phyloP scores from a whole-genome alignment of 225 moss, liverwort and hornwort species.

The Thuidium tamariscinum region DNA sequence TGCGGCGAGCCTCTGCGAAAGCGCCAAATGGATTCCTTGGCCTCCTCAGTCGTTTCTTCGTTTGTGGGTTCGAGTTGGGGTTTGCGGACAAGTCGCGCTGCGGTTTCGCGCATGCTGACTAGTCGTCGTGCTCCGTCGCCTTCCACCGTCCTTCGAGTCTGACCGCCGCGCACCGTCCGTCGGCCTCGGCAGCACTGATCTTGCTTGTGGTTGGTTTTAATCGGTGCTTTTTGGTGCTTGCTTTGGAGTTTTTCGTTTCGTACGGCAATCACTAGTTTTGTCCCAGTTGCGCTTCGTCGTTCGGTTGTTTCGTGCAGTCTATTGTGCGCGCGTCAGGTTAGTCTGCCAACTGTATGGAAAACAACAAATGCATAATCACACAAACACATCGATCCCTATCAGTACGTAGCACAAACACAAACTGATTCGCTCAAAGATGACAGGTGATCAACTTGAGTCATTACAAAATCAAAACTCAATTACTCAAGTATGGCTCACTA shows the following conservation, averaged over 20 bases:
- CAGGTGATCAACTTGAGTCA: too few species aligned
- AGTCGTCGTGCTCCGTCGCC: background rate
- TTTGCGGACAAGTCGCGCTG: background rate
- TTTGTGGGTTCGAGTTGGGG: background rate
- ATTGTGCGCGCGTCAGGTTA: background rate
- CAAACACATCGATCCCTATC: too few species aligned
- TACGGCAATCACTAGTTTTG: background rate
- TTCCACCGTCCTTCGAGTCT: conserved; percentile 4
- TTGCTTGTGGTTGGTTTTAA: background rate
- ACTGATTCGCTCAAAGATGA: too few species aligned
- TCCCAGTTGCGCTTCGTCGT: background rate
- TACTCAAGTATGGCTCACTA: too few species aligned
- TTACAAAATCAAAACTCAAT: too few species aligned
- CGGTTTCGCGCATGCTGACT: background rate
- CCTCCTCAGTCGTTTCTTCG: background rate
- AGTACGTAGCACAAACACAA: too few species aligned
- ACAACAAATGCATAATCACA: too few species aligned
- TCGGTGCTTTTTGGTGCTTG: background rate
- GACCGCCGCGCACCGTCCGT: background rate
- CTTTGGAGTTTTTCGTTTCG: background rate
- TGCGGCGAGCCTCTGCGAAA: background rate
- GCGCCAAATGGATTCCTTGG: background rate
- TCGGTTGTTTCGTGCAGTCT: background rate
- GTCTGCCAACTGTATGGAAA: too few species aligned
- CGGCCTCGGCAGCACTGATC: background rate